Evolutionary conservation across 768 basidiomycete species (phyloP).

Genomic region (Lactifluus pinguis): DNA sequence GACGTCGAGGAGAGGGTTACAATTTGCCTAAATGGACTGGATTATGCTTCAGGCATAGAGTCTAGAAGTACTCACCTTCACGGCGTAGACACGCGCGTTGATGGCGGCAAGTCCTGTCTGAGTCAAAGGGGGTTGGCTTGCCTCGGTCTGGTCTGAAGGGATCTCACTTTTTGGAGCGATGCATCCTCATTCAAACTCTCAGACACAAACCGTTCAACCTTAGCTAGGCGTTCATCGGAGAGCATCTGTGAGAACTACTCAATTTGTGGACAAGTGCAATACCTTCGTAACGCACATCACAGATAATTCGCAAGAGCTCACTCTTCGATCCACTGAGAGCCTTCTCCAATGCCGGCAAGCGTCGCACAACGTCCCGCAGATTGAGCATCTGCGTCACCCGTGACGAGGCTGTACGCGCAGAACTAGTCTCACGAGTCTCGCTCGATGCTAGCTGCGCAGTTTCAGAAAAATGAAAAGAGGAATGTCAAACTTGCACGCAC

Average conservation of each 20-base stretch:
- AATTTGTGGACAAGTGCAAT: background rate
- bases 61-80: conserved; percentile 40
- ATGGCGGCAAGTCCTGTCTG: conserved; percentile 67
- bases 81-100: conserved; percentile 82
- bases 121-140: background rate
- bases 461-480: background rate
- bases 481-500: conserved; percentile 28
- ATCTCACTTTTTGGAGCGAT: conserved; percentile 45
- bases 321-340: conserved; percentile 52
- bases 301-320: conserved; percentile 52
- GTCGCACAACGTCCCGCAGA: conserved; percentile 62
- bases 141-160: background rate
- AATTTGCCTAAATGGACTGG: conserved; percentile 45
- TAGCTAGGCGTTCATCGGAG: conserved; percentile 57
- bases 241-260: conserved; percentile 44
- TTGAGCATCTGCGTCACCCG: conserved; percentile 74
- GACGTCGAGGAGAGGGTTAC: conserved; percentile 81
- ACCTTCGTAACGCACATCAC: conserved; percentile 36
- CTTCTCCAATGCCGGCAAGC: conserved; percentile 52
- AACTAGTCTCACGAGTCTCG: conserved; percentile 45
- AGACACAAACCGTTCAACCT: conserved; percentile 51
- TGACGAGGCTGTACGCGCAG: conserved; percentile 54
- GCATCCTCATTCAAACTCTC: conserved; percentile 68
- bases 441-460: conserved; percentile 53
- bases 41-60: background rate